Base-by-base conservation (phyloP, 148 eudicot species). In the Rhododendron griersonianum region DNA sequence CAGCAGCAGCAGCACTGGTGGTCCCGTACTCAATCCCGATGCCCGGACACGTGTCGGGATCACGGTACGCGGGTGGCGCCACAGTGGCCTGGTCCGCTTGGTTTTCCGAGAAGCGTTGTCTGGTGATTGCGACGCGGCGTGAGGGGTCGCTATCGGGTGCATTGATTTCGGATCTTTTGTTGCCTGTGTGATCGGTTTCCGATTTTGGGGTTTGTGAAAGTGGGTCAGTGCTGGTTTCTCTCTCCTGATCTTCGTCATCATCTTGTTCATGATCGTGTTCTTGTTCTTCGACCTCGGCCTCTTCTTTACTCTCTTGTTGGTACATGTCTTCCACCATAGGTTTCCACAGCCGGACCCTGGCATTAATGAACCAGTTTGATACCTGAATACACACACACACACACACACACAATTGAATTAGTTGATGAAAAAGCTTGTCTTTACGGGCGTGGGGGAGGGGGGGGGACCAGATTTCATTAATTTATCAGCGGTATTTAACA, bases 321-420 rank as follows among this genome's bases (percentile, higher is more conserved):
- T 94, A 94, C 93, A 94, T 94, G 57, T 92, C 96, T 83, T 94
- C 96, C 13, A 94, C 95, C 96, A 94, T 94, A 89, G 96, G 96
- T 90, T 94, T 94, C 96, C 96, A 94, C 86, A 94, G 85, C 65
- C 96, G 91, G 77, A 94, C 96, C 91, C 96, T 89, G 30, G 96
- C 96, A 90, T 94, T 94, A 21, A 94, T 94, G 93, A 94, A 94
- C 96, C 96, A 94, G 87, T 94, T 94, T 84, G 96, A 94, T 0
- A 94, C 95, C 96, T 94, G 89, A 80, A 87, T 69, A 41, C 45
- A 41, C 8, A 37, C 7, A 21, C 28, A 15, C 1, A 76, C 78
- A 15, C 79, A 35, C 44, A 37, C 35, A 11, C 6, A 0, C 71
- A n/a, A 65, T 65, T 2, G 5, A 8, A 23, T n/a, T 65, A 59